Conservation (phyloP, 805 yeast genomes). For the Candida dendrica region DNA sequence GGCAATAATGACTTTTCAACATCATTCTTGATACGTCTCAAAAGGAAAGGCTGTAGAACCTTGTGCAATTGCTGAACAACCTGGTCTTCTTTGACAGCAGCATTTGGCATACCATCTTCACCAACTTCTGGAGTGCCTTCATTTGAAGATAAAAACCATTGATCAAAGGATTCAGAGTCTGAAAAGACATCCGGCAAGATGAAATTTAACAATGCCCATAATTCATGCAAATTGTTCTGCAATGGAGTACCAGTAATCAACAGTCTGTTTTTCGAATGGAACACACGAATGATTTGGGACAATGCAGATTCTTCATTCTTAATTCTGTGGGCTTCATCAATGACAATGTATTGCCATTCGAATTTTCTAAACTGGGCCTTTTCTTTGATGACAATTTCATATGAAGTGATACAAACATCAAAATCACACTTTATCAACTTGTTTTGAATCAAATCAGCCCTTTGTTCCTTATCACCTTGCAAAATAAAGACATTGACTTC, state of each 20-base stretch:
- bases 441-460: conserved; percentile 74
- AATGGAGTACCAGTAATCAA: conserved; percentile 97
- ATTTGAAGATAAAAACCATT: too few species aligned
- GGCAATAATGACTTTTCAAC: conserved; percentile 96
- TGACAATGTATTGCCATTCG: conserved; percentile 95
- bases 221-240: conserved; percentile 90
- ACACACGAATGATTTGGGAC: conserved; percentile 78
- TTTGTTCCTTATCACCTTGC: conserved; percentile 84
- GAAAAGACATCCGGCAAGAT: conserved; percentile 95
- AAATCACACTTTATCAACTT: conserved; percentile 86
- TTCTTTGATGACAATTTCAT: conserved; percentile 93
- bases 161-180: conserved; percentile 85
- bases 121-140: too few species aligned
- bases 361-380: conserved; percentile 70
- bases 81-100: too few species aligned
- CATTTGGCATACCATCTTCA: too few species aligned
- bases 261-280: conserved; percentile 76
- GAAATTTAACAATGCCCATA: conserved; percentile 91
- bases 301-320: conserved; percentile 91
- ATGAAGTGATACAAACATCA: conserved; percentile 88
- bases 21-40: conserved; percentile 91
- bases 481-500: conserved; percentile 89
- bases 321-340: conserved; percentile 96
- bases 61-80: conserved; percentile 79
- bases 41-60: conserved; percentile 83